Evolutionary conservation across 1,284 basidiomycete genomes (phyloP).

Genomic region (Trametes hirsuta): DNA sequence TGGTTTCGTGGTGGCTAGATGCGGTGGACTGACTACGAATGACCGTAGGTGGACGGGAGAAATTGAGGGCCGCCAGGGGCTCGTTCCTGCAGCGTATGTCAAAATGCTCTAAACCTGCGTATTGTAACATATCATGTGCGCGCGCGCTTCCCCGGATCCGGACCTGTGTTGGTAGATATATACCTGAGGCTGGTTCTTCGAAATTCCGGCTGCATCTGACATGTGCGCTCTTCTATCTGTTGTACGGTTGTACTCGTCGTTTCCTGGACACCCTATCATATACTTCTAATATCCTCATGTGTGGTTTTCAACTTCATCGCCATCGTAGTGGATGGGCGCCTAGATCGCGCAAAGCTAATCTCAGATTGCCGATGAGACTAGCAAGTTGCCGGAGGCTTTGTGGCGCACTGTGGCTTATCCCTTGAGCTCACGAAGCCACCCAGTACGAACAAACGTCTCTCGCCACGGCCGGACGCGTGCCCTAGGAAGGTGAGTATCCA

Average conservation of each 20-base stretch:
- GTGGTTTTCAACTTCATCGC: too few species aligned
- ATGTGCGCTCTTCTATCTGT: too few species aligned
- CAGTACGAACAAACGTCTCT: too few species aligned
- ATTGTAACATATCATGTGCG: too few species aligned
- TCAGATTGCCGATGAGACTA: not conserved
- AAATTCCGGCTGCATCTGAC: too few species aligned
- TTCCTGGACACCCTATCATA: too few species aligned
- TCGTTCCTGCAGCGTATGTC: slow-evolving; percentile 79
- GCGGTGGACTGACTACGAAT: not conserved
- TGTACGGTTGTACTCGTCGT: too few species aligned
- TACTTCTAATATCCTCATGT: too few species aligned
- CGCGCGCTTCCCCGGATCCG: too few species aligned
- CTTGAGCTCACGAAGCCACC: not conserved
- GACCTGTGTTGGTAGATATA: too few species aligned
- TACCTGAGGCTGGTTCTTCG: too few species aligned
- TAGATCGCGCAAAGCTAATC: not conserved
- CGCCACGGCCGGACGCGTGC: not conserved
- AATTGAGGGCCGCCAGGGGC: slow-evolving; percentile 60
- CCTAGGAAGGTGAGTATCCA: not conserved
- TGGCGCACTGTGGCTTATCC: slow-evolving; percentile 9
- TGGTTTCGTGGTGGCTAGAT: not conserved
- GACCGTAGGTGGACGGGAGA: slow-evolving; percentile 74
- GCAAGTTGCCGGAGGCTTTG: slow-evolving; percentile 11
- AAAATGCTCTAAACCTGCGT: slow-evolving; percentile 44
- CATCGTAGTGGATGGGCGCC: not conserved